Evolutionary conservation across 495 filamentous ascomycete genomes (phyloP).

Genomic region (Penicillium robsamsonii): DNA sequence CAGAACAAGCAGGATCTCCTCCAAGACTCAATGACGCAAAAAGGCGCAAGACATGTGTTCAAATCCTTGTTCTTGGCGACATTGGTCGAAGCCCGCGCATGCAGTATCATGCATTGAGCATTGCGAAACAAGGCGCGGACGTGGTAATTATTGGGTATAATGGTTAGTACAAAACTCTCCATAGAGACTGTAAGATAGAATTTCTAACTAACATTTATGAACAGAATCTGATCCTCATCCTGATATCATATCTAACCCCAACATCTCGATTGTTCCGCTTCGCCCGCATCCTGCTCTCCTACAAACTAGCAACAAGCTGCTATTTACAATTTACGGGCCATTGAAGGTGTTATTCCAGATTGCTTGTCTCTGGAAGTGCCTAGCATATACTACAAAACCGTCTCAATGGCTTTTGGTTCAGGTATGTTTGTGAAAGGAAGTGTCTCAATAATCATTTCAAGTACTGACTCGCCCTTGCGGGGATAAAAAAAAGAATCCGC

Average conservation of each 20-base stretch:
- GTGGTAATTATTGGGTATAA: constrained; percentile 88
- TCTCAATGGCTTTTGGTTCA: constrained; percentile 80
- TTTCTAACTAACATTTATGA: not conserved
- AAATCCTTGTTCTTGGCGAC: constrained; percentile 95
- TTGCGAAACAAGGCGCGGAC: constrained; percentile 75
- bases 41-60: constrained; percentile 48
- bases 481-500: constrained; percentile 68
- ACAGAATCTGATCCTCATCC: constrained; percentile 71
- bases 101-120: constrained; percentile 96
- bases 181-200: not conserved
- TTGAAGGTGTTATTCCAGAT: constrained; percentile 86
- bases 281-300: constrained; percentile 58
- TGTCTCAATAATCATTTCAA: not conserved
- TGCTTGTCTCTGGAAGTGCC: constrained; percentile 60
- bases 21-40: constrained; percentile 9
- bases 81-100: constrained; percentile 95
- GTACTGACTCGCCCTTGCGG: constrained; percentile 15
- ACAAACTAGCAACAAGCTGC: constrained; percentile 64
- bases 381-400: constrained; percentile 71
- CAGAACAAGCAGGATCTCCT: constrained; percentile 10
- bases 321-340: constrained; percentile 77
- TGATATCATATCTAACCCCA: constrained; percentile 61
- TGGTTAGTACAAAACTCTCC: constrained; percentile 47
- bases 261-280: constrained; percentile 67
- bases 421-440: constrained; percentile 34